Base-by-base conservation (phyloP, 202 grass and related monocot species). In the Carex sylvatica region DNA sequence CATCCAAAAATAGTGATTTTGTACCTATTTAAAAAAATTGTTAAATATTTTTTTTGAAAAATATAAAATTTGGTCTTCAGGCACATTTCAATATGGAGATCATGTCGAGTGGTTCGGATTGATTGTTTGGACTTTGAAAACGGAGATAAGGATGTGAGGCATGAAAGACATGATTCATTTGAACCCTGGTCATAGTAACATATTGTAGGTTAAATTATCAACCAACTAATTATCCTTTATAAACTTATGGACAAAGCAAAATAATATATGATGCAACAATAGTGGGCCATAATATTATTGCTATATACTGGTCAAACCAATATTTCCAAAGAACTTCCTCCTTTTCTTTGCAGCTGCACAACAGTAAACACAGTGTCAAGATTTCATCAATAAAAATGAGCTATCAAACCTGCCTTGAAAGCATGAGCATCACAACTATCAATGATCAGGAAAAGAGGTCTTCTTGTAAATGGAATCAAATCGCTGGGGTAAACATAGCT, bases 361-460 rank as follows among this genome's bases (percentile, higher is more conserved):
- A 49, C 26, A 65, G 40, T 65, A 65, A 63, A 80, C 11, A 31
- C 10, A 47, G 28, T 59, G 5, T 23, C 42, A 51, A 11, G 16
- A 65, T 65, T 80, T 28, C 3, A 64, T 30, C 30, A 56, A 89
- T 61, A 78, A 78, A 83, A 54, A 75, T 82, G 77, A 89, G 70
- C 71, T 82, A 90, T 89, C 87, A 92, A 98, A 94, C 95, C 87
- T 98, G 92, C 95, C 92, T 98, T 98, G 86, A 98, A 98, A 86
- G 89, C 86, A 91, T 86, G 84, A 79, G 92, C 88, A 86, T 74
- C 56, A 26, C 70, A 84, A 53, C 95, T 95, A 87, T 98, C 95
- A 76, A 98, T 88, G 79, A 98, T 93, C 85, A 95, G 86, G 88
- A 98, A 91, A 70, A 95, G 89, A 78, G 95, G 84, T 86, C 87